phyloP scores from a whole-genome alignment of 345 rosid genomes.

The thale cress (Arabidopsis thaliana) region TAIR10.1 NC_003070.9:28106501-28107000 shows the following conservation, averaged over 20 bases:
- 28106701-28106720: slow-evolving; percentile 29
- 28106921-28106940: not conserved
- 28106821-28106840: not conserved
- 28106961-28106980: not conserved
- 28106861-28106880: slow-evolving; percentile 7
- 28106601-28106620: too few relatives aligned
- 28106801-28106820: not conserved
- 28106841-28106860: slow-evolving; percentile 15
- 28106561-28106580: too few relatives aligned
- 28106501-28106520: too few relatives aligned
- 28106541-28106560: too few relatives aligned
- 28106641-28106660: too few relatives aligned
- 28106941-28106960: slow-evolving; percentile 16
- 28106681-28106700: slow-evolving; percentile 27
- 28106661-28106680: not conserved
- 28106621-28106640: too few relatives aligned
- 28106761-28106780: not conserved
- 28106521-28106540: too few relatives aligned
- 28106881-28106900: slow-evolving; percentile 7
- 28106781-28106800: not conserved
- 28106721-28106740: not conserved
- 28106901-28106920: not conserved
- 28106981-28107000: not conserved
- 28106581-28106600: too few relatives aligned
- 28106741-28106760: not conserved